Evolutionary conservation across 106 monocot species (phyloP), one percentile per base, ranked within the genome.

Genomic region (Dioscorea zingiberensis): DNA sequence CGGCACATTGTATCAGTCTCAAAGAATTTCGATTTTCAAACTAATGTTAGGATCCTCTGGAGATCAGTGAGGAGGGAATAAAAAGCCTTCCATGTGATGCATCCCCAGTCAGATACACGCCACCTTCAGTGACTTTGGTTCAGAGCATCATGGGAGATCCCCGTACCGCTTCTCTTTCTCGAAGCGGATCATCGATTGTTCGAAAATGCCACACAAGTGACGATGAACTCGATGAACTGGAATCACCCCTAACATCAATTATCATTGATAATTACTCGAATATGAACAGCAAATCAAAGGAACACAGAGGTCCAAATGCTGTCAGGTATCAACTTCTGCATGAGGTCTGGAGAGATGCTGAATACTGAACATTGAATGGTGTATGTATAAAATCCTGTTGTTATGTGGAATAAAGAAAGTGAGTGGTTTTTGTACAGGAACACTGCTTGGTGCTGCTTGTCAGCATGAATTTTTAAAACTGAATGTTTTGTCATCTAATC

Each of bases 171-270:
- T 47, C 74, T 13, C 28, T 28, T n/a, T 49, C 78, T 0, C 61
- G 38, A 44, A 84, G 69, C 57, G 69, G 82, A 11, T 85, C 91
- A 2, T 70, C 87, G 16, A 64, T 91, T 19, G 8, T 83, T 18
- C 80, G 82, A 23, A 95, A 91, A 65, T 85, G 78, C 65, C 74
- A 87, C 58, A 78, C 77, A 4, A 95, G 94, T 13, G 94, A 95
- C 22, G 94, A 95, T 28, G 94, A 95, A 69, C 87, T 95, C 1
- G 85, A 95, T 27, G 94, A 87, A 53, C 66, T 95, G n/a, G 77
- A 75, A 63, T 81, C 86, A 12, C 94, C 89, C 9, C 66, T 94
- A 12, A 26, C 73, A 51, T 71, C 69, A 18, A 75, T 94, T 49
- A 27, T 80, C 55, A 18, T 65, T 12, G 82, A 85, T 13, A 72